Evolutionary conservation across 108 stramenopile species (phyloP).

Genomic region (Schizochytrium sp.): DNA sequence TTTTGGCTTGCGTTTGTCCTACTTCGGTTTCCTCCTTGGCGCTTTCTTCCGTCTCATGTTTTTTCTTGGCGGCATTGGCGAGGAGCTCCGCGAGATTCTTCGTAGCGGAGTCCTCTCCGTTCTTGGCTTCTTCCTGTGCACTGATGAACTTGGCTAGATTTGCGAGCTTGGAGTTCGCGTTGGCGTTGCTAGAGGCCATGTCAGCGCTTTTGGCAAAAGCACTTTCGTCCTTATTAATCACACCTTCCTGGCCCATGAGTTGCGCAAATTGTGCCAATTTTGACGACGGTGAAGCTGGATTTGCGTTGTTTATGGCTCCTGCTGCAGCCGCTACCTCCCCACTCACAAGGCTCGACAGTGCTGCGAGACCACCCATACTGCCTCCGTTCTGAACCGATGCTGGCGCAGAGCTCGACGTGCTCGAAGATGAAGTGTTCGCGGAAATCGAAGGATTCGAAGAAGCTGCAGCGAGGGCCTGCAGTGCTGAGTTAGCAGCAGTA

Average conservation of each 20-base stretch:
- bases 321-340: neutral
- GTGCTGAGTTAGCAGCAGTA: neutral
- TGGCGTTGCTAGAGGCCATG: neutral
- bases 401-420: neutral
- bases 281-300: no score
- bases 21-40: neutral
- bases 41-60: neutral
- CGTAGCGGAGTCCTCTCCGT: neutral
- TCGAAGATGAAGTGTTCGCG: neutral
- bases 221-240: neutral
- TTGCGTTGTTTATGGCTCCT: no score
- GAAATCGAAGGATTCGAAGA: neutral
- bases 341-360: constrained; percentile 10
- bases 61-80: neutral
- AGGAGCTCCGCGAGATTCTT: neutral
- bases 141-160: neutral
- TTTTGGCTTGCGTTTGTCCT: neutral
- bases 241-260: no score
- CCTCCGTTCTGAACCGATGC: neutral
- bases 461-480: neutral
- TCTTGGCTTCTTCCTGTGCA: neutral
- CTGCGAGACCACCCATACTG: neutral
- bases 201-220: neutral
- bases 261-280: no score
- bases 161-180: neutral